Conservation (phyloP, 257 asterid species). For the Nicotiana paniculata region DNA sequence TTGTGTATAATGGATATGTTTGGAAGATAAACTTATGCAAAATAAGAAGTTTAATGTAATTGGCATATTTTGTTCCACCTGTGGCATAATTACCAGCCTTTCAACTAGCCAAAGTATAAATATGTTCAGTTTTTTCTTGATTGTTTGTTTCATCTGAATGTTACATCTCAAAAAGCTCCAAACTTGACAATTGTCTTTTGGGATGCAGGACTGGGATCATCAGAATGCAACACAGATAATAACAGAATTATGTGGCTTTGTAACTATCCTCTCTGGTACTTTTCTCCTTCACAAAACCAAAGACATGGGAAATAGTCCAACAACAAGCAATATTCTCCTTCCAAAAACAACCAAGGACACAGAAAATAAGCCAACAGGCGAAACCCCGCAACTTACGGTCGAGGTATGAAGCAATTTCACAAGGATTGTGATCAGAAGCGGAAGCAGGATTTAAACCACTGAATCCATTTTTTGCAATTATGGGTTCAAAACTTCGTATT, state of each 20-base stretch:
- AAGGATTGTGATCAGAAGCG: background rate
- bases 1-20: too few species aligned
- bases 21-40: too few species aligned
- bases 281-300: constrained; percentile 18
- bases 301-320: constrained; percentile 16
- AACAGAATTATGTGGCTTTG: constrained; percentile 21
- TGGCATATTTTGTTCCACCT: too few species aligned
- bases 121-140: background rate
- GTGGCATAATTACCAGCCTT: background rate
- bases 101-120: background rate
- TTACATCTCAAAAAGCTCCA: background rate
- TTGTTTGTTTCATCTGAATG: background rate
- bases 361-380: background rate
- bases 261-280: constrained; percentile 17
- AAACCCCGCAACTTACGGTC: background rate
- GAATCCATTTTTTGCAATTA: too few species aligned
- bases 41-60: too few species aligned
- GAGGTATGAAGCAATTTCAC: background rate
- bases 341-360: background rate
- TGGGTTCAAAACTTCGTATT: too few species aligned
- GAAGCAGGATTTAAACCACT: too few species aligned
- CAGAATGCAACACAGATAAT: constrained; percentile 14
- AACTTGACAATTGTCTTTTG: background rate
- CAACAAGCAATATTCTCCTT: background rate
- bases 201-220: constrained; percentile 16